Conservation (phyloP, 73 alveolate species). For the Paramecium octaurelia region DNA sequence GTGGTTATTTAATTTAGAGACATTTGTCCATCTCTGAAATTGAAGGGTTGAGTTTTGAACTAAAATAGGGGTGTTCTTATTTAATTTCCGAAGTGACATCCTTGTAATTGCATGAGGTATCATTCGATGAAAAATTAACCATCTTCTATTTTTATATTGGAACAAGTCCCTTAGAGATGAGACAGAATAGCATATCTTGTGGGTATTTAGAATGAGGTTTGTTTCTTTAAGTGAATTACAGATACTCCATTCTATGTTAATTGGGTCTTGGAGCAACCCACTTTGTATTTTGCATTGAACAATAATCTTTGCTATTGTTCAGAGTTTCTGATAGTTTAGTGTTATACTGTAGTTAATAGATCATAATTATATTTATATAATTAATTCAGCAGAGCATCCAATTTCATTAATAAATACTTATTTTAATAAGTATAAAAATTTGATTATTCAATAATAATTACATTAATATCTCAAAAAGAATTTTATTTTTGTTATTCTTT, state of each 20-base stretch:
- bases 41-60: not conserved
- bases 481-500: not conserved
- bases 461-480: not conserved
- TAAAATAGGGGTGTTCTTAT: not conserved
- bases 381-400: not conserved
- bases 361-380: not conserved
- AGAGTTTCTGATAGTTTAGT: not conserved
- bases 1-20: not conserved
- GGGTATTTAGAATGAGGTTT: not conserved
- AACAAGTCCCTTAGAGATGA: not conserved
- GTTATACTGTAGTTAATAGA: not conserved
- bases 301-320: not conserved
- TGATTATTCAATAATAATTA: not conserved
- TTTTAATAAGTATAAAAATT: not conserved
- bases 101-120: not conserved
- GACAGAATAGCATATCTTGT: not conserved
- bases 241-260: not conserved
- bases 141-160: not conserved
- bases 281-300: not conserved
- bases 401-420: not conserved
- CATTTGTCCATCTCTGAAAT: not conserved
- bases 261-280: not conserved
- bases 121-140: not conserved
- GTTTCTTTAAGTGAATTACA: not conserved
- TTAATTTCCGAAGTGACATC: not conserved